Base-by-base conservation (phyloP, 2,329 filamentous ascomycete genomes). In the Fusarium abutilonis region DNA sequence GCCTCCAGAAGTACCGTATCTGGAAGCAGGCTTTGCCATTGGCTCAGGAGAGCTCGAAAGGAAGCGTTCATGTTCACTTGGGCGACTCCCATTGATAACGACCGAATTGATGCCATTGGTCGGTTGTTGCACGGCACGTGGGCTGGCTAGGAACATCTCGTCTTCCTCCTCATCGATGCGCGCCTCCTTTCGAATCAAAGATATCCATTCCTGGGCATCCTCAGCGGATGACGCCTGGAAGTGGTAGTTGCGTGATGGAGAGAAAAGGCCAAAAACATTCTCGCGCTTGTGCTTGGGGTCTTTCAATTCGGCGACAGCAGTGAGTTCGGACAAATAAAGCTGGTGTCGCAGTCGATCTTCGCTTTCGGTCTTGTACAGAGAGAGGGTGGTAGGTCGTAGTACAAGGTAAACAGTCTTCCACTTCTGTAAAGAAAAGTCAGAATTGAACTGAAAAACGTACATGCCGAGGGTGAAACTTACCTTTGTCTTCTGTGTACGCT, bases 361-460 rank as follows among this genome's bases (percentile, higher is more conserved):
- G 69, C 93, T 91, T 69, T 91, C 87, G 73, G 94, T 90, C 77
- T 94, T 96, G 83, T 99, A 99, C 60, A 97, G 89, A 47, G 91
- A 97, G 31, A 99, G 84, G 17, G 91, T 86, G 69, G 95, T 96
- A 1, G 94, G 93, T 61, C 95, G 89, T 41, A 99, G 85, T 36
- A 99, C 95, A 38, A 98, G 82, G 77, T 91, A 95, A 60, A 93
- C 87, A 6, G 89, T 82, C 78, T 96, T 96, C 95, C 95, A 99
- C 62, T 90, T 88, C 87, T 97, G 14, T 41, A 45, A n/a, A 42
- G 57, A 11, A 29, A 31, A 19, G 54, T 73, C 52, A 72, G 72
- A 60, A 56, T 49, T 45, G 49, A 31, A 51, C 19, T 19, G 3
- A 19, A 19, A 34, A n/a, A 10, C 9, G 10, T 31, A 26, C 23